A percentile compares a stretch with the other conserved stretches of the same genome.
phyloP scores from a whole-genome alignment of 2,329 filamentous ascomycete genomes.

The Penicillium italicum region DNA sequence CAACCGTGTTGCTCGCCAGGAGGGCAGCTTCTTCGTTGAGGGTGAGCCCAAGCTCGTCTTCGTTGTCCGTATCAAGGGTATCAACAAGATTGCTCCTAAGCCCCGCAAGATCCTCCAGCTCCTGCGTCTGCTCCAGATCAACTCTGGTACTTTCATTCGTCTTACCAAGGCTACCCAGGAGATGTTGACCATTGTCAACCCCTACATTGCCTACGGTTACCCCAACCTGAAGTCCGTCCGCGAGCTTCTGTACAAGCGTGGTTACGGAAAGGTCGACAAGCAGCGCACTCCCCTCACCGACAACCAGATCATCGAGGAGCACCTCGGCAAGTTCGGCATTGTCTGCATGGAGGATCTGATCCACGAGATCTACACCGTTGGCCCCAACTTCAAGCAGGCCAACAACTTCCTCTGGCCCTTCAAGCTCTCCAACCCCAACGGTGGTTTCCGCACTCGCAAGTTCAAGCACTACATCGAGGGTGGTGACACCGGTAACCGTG shows the following conservation, averaged over 20 bases:
- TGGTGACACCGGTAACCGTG: conserved; percentile 97
- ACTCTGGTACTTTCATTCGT: conserved; percentile 98
- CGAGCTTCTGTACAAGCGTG: conserved; percentile 99
- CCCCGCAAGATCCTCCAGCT: conserved; percentile 99
- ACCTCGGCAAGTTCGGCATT: conserved; percentile 96
- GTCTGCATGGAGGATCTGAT: conserved; percentile 99
- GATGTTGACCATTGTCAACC: conserved; percentile 98
- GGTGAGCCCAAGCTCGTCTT: conserved; percentile 97
- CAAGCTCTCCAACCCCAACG: conserved; percentile 98
- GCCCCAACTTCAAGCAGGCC: conserved; percentile 99
- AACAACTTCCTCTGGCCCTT: conserved; percentile 99
- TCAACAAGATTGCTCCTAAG: conserved; percentile 99
- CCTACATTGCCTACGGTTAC: conserved; percentile 98
- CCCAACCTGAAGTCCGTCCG: conserved; percentile 99
- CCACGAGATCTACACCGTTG: conserved; percentile 98
- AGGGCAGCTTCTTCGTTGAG: conserved; percentile 89
- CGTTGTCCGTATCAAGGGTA: conserved; percentile 99
- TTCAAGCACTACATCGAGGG: conserved; percentile 99
- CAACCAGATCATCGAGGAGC: conserved; percentile 96
- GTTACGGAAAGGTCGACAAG: conserved; percentile 98
- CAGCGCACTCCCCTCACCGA: conserved; percentile 94
- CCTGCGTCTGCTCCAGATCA: conserved; percentile 99
- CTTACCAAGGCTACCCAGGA: conserved; percentile 96
- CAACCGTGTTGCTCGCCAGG: conserved; percentile 80
- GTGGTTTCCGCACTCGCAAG: conserved; percentile 93